Conservation (phyloP, 2,329 filamentous ascomycete species). For the Coniochaeta sp. region DNA sequence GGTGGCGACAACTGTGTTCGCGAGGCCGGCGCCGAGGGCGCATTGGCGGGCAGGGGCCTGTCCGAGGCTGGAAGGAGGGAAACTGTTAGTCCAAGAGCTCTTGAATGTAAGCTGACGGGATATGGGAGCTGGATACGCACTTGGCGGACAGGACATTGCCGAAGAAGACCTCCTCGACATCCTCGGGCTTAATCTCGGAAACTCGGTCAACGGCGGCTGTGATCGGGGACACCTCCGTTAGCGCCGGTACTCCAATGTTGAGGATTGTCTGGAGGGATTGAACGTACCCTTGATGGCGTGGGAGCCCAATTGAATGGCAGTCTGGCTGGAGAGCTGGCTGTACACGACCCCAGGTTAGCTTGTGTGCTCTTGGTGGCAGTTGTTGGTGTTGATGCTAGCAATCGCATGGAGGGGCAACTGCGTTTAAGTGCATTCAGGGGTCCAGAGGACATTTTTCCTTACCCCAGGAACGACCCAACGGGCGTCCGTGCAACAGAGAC, state of each 20-base stretch:
- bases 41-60: slow-evolving; percentile 96
- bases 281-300: slow-evolving; percentile 82
- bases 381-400: not conserved
- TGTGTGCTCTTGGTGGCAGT: not conserved
- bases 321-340: slow-evolving; percentile 83
- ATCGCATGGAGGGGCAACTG: slow-evolving; percentile 4
- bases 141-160: slow-evolving; percentile 97
- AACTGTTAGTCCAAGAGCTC: slow-evolving; percentile 10
- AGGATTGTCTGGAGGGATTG: not conserved
- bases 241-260: not conserved
- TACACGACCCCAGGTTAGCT: slow-evolving; percentile 13
- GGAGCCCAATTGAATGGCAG: slow-evolving; percentile 78
- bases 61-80: slow-evolving; percentile 62
- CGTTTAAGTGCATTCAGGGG: slow-evolving; percentile 6
- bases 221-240: slow-evolving; percentile 9
- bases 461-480: slow-evolving; percentile 92
- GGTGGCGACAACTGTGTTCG: slow-evolving; percentile 73
- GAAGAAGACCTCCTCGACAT: slow-evolving; percentile 95
- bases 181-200: slow-evolving; percentile 76
- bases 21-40: slow-evolving; percentile 80
- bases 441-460: slow-evolving; percentile 26
- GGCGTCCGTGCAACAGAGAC: slow-evolving; percentile 88
- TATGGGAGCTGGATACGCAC: slow-evolving; percentile 42
- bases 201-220: slow-evolving; percentile 75
- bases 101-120: slow-evolving; percentile 3